Evolutionary conservation across 2,329 filamentous ascomycete genomes (phyloP), one percentile per base, ranked within the genome.

Genomic region (Diaporthe capsici): DNA sequence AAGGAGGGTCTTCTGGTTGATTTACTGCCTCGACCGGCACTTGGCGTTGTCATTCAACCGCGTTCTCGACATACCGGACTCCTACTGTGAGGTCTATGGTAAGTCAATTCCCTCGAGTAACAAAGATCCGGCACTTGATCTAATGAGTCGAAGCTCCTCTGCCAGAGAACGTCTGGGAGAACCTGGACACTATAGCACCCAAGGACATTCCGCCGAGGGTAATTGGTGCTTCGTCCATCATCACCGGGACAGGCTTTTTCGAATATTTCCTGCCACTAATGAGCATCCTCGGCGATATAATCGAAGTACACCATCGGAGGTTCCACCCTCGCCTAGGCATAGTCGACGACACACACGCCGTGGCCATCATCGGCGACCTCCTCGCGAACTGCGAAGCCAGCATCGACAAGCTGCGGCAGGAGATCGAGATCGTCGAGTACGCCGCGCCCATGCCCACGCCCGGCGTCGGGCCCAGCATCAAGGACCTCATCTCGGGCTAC

Each of bases 211-310:
- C 85, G 0, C 76, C 79, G 0, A 81, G 84, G 12, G 76, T 80
- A 0, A 76, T 84, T 4, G 87, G 87, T 0, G 85, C 87, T 2
- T 83, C 85, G 0, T 83, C 80, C 13, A 80, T 78, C 31, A 82
- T 85, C 47, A 84, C 84, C 0, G 87, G 87, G 0, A 83, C 83
- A 5, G 84, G 85, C 1, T 86, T 88, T 51, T 88, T 89, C 61
- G 87, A 88, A 76, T 89, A 85, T 75, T 89, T 89, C 71, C 80
- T 89, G 5, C 87, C 87, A 0, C 81, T 89, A 1, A 88, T 88
- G 84, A 82, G 84, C 0, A 86, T 88, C 9, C 82, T 88, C 0
- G 87, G 87, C 0, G 86, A 89, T 71, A 86, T 89, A 10, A 86
- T 88, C 55, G 85, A 88, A 60, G 79, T 88, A 6, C 87, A 88